Base-by-base conservation (phyloP, 2,329 filamentous ascomycete species). In the Colletotrichum gigasporum region DNA sequence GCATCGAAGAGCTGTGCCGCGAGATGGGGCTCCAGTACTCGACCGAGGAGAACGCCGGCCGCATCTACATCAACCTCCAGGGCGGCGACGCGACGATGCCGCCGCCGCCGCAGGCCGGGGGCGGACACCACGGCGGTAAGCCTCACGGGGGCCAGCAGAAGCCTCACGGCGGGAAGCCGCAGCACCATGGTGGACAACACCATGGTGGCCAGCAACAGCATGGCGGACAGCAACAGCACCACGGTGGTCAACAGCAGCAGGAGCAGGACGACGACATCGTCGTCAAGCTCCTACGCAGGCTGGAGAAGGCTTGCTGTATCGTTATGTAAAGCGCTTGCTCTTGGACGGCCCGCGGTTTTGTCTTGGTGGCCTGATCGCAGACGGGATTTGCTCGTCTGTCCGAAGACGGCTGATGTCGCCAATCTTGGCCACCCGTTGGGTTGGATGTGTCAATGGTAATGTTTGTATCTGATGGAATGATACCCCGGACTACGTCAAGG, bases 11-110 rank as follows among this genome's bases (percentile, higher is more conserved):
- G 75, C 83, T 98, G 50, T 97, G 95, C 78, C 86, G 83, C 50
- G 91, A 97, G 75, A 79, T 97, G 44, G 93, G 94, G 0, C 82
- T 99, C 57, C 86, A 94, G 71, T 97, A 91, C 78, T 80, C 85
- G 60, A 96, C 93, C 1, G 96, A 98, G 81, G 90, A 91, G 50
- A 98, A 99, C 71, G 91, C 91, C 8, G 96, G 96, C 1, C 83
- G 94, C 14, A 94, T 99, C 41, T 97, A 93, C 74, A 88, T 98
- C 66, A 91, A 97, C 74, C 82, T 98, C 68, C 88, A 90, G 69
- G 93, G 94, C 58, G 91, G 90, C 11, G 82, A 87, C 50, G 88
- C 86, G 34, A 77, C 85, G 80, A 83, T 18, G 75, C 74, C 63
- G 56, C 68, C 73, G 68, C 69, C 75, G n/a, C 69, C 76, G 12